phyloP scores from a whole-genome alignment of 2,329 filamentous ascomycete genomes.

The Sarocladium oryzae region DNA sequence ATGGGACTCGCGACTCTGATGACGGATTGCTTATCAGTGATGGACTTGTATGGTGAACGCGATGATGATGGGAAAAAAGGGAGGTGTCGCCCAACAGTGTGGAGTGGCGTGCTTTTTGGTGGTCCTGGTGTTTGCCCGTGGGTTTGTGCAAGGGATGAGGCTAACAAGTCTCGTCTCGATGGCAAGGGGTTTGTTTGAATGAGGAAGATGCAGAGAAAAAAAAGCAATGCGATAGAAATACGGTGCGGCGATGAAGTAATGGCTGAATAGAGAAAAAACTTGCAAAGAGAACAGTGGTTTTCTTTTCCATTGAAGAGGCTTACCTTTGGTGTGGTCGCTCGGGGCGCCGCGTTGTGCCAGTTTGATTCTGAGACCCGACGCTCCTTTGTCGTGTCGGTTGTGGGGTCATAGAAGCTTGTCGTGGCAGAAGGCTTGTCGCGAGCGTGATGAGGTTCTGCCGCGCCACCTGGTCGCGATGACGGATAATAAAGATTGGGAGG shows the following conservation, averaged over 20 bases:
- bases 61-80: conserved; percentile 10
- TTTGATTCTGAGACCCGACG: conserved; percentile 38
- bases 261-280: background rate
- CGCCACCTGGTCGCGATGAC: conserved; percentile 21
- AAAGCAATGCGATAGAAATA: background rate
- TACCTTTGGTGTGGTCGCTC: conserved; percentile 42
- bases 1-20: conserved; percentile 45
- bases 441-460: conserved; percentile 21
- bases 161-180: background rate
- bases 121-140: conserved; percentile 3
- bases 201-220: conserved; percentile 7
- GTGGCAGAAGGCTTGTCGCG: conserved; percentile 32
- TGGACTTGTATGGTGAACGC: conserved; percentile 8
- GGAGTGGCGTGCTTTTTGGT: conserved; percentile 8
- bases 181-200: conserved; percentile 9
- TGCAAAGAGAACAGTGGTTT: background rate
- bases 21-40: background rate
- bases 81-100: conserved; percentile 1
- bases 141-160: conserved; percentile 8
- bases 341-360: conserved; percentile 36
- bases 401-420: conserved; percentile 48
- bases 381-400: conserved; percentile 43
- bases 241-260: background rate
- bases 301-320: conserved; percentile 19
- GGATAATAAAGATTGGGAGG: conserved; percentile 36